Percentiles rank a stretch among this genome's conserved stretches.
These are phyloP conservation scores for Petrea volubilis DNA, from an alignment of 257 asterid genomes.

Conservation along the genomic window DNA sequence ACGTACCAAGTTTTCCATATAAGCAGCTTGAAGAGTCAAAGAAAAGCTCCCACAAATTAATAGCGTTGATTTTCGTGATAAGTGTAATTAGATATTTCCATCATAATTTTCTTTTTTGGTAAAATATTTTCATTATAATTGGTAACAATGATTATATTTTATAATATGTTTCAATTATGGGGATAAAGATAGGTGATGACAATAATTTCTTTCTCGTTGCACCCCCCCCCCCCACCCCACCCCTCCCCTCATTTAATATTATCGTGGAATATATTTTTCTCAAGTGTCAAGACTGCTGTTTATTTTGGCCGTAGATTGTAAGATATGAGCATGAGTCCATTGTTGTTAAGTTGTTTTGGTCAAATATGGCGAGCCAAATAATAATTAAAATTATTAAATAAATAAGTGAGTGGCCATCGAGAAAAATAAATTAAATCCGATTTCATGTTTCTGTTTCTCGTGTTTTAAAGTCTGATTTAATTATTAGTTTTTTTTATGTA, in stretches of 20 bases:
- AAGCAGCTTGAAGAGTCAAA: background rate
- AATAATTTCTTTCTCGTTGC: slow-evolving; percentile 1
- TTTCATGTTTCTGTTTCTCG: background rate
- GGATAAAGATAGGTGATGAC: background rate
- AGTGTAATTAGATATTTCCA: background rate
- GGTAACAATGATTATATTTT: too few relatives aligned
- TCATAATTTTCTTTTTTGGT: too few relatives aligned
- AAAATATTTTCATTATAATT: too few relatives aligned
- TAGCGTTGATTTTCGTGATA: background rate
- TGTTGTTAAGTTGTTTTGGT: background rate
- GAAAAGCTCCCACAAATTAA: background rate
- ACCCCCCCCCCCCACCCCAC: too few relatives aligned
- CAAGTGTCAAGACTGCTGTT: background rate
- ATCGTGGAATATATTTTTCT: background rate
- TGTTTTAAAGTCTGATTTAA: background rate
- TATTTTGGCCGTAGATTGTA: too few relatives aligned
- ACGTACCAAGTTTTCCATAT: background rate
- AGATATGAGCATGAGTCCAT: too few relatives aligned
- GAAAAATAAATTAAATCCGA: background rate
- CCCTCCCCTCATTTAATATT: background rate
- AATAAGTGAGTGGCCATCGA: background rate
- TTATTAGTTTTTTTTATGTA: background rate
- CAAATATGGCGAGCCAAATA: slow-evolving; percentile 11
- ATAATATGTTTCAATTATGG: background rate
- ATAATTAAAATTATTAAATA: background rate